Percentiles rank a stretch among this genome's conserved stretches.
phyloP scores from a whole-genome alignment of 163 green algal species.

The Scenedesmus sp. region DNA sequence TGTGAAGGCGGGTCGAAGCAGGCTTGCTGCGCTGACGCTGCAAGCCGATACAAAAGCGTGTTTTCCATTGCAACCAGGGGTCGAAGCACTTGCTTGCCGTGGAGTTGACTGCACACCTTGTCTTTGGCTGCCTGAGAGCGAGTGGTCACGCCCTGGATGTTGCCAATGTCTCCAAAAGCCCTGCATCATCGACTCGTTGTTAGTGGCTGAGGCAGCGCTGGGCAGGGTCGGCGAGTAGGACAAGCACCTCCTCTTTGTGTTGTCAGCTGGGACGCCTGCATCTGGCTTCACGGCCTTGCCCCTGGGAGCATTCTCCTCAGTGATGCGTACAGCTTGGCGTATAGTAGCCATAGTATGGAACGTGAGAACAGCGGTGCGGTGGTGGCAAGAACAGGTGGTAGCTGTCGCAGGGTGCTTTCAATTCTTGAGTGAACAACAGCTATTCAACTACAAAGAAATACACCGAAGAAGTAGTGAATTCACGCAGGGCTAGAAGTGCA shows the following conservation, averaged over 20 bases:
- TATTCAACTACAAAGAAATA: neutral
- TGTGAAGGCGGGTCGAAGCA: neutral
- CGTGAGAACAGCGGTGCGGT: neutral
- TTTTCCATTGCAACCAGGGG: neutral
- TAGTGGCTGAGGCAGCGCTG: neutral
- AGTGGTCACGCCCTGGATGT: conserved; percentile 57
- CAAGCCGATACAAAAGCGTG: neutral
- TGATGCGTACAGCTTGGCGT: neutral
- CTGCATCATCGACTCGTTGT: neutral
- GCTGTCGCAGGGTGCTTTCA: conserved; percentile 3
- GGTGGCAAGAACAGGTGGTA: neutral
- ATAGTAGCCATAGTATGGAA: conserved; percentile 46
- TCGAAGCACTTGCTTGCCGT: neutral
- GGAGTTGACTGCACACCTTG: conserved; percentile 51
- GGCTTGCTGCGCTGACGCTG: neutral
- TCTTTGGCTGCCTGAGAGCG: conserved; percentile 58
- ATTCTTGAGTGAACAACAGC: neutral
- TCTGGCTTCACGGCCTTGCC: conserved; percentile 61
- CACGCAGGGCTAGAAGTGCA: neutral
- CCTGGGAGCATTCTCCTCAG: conserved; percentile 44
- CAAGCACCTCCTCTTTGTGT: conserved; percentile 49
- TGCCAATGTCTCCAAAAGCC: conserved; percentile 58
- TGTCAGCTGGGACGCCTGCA: conserved; percentile 20
- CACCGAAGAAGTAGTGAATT: neutral
- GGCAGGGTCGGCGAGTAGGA: neutral